phyloP scores from a whole-genome alignment of 352 stramenopile species.

The Thalassiosira pacifica region DNA sequence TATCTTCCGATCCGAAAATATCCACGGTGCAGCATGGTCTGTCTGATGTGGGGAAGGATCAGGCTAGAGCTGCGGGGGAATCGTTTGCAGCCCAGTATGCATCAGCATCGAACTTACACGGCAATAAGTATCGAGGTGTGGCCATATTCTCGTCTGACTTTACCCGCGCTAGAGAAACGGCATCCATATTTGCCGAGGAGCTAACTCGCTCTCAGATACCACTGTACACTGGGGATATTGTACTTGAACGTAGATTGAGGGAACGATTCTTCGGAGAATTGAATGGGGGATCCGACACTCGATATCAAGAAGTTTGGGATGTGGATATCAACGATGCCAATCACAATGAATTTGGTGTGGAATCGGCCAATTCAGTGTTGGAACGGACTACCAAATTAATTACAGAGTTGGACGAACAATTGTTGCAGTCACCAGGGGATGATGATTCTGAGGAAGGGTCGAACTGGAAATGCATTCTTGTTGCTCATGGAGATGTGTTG shows the following conservation, averaged over 20 bases:
- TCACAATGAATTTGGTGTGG: slow-evolving; percentile 72
- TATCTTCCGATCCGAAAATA: slow-evolving; percentile 80
- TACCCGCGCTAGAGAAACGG: slow-evolving; percentile 79
- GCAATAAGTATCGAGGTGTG: slow-evolving; percentile 56
- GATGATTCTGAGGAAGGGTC: background rate
- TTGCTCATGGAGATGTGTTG: slow-evolving; percentile 87
- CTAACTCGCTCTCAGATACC: slow-evolving; percentile 45
- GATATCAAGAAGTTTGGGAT: slow-evolving; percentile 86
- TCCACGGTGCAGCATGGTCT: slow-evolving; percentile 79
- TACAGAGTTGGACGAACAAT: slow-evolving; percentile 67
- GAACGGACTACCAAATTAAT: slow-evolving; percentile 71
- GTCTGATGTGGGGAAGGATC: slow-evolving; percentile 69
- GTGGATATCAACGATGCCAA: slow-evolving; percentile 71
- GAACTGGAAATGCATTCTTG: slow-evolving; percentile 71
- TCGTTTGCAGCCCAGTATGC: slow-evolving; percentile 62
- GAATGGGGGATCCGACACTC: slow-evolving; percentile 69
- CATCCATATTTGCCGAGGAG: slow-evolving; percentile 57
- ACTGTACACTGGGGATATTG: slow-evolving; percentile 61
- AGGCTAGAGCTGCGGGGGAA: slow-evolving; percentile 70
- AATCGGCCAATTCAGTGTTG: slow-evolving; percentile 77
- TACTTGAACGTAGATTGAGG: slow-evolving; percentile 72
- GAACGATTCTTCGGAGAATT: slow-evolving; percentile 84
- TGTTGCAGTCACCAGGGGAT: slow-evolving; percentile 19
- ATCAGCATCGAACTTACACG: background rate
- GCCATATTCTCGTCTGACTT: slow-evolving; percentile 83